Percentiles rank a stretch among this genome's conserved stretches.
phyloP scores from a whole-genome alignment of 2,329 filamentous ascomycete genomes.

The Biscogniauxia marginata region DNA sequence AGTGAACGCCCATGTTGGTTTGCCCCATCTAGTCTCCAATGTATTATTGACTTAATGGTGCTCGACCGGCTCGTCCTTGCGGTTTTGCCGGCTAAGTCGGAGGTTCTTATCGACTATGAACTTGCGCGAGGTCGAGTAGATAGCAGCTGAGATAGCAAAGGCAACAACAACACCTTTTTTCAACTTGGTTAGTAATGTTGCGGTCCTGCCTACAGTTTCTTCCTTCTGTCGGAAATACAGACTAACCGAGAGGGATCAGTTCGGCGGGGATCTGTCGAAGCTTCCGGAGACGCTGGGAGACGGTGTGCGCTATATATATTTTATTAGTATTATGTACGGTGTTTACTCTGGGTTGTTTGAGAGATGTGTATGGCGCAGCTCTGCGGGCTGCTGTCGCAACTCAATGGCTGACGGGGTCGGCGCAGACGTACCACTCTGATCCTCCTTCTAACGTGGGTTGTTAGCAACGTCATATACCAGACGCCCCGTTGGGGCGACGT shows the following conservation, averaged over 20 bases:
- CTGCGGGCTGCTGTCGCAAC: conserved; percentile 4
- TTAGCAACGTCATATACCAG: conserved; percentile 38
- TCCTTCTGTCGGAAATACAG: conserved; percentile 6
- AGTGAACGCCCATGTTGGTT: conserved; percentile 17
- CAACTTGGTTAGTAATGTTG: conserved; percentile 19
- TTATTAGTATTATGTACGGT: conserved; percentile 18
- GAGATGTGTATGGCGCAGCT: conserved; percentile 3
- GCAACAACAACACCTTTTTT: conserved; percentile 75
- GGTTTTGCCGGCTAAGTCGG: conserved; percentile 74
- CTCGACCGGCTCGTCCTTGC: conserved; percentile 30
- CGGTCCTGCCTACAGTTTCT: conserved; percentile 7
- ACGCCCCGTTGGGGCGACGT: conserved; percentile 37
- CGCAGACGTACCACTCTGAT: conserved; percentile 61
- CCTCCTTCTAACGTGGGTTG: conserved; percentile 55
- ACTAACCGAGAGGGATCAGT: conserved; percentile 89
- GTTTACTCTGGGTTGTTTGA: background rate
- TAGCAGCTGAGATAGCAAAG: conserved; percentile 77
- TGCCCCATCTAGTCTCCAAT: conserved; percentile 14
- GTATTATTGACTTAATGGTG: conserved; percentile 34
- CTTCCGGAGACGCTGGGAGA: conserved; percentile 90
- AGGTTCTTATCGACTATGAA: conserved; percentile 88
- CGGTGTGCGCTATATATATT: conserved; percentile 73
- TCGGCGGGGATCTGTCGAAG: conserved; percentile 90
- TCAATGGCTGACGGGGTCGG: conserved; percentile 22
- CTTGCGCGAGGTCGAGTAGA: conserved; percentile 81